Base-by-base conservation (phyloP, 805 yeast genomes). In the Scheffersomyces lignosus region DNA sequence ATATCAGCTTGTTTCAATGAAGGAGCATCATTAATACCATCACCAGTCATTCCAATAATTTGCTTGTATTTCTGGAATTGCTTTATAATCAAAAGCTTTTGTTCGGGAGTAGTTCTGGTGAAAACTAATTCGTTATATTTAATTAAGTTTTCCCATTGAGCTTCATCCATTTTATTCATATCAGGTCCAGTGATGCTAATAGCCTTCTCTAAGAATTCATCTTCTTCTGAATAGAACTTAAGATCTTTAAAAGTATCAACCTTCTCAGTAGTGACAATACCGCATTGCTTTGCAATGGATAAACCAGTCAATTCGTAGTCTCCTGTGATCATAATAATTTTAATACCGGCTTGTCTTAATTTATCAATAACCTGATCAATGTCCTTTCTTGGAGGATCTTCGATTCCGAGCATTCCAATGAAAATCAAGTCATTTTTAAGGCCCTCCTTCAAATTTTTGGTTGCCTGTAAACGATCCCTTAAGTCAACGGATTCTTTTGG, bases 221-320 rank as follows among this genome's bases (percentile, higher is more conserved):
- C 31, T 15, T 34, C 42, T 12, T 27, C 32, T 15, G 25, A 10
- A 7, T 24, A n/a, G 5, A 30, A 28, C 7, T 50, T 45, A 31
- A 62, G 43, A 24, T 48, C 49, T 2, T 42, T 41, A 23, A 45
- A 40, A 6, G 33, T 42, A 39, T 56, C 56, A 16, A 55, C 44
- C 3, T 38, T 50, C 26, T 53, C 56, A 3, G 41, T 27, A 26
- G 54, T 52, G 3, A 66, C 42, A 18, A 68, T 67, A 12, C 71
- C 71, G 51, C 67, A 56, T 38, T 68, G 66, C 25, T 63, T 62
- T 3, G 77, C 78, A 44, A 76, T 75, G 3, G 77, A 66, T 24
- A 70, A 59, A 1, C 76, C 81, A 18, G 80, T 76, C 10, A 70
- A 53, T 45, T 71, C 75, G 43, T 67, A 74, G 51, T 77, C 82